Evolutionary conservation across 345 rosid genomes (phyloP), one percentile per base, ranked within the genome.

Genomic region (Balakata baccata): DNA sequence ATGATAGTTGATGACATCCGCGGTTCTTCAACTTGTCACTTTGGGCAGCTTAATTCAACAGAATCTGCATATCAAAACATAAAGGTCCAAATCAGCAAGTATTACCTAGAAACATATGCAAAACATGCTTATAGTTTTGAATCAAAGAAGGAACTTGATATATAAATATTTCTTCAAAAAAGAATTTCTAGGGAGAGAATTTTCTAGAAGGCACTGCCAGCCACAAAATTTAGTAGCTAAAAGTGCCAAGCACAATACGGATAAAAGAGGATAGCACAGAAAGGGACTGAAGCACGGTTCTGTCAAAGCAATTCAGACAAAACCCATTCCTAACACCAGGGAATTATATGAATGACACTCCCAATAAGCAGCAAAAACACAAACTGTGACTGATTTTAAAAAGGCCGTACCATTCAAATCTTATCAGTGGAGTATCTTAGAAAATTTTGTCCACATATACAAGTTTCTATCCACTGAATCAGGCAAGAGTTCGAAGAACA

Each of bases 401-500:
- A 61, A 37, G 5, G 20, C 11, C 5, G 11, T 13, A 34, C 20
- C 20, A 37, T 61, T 61, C 22, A 17, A 16, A 37, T 16, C 7
- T 43, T 43, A 43, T 43, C 47, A 43, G 47, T 6, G 47, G 10
- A n/a, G n/a, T n/a, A n/a, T n/a, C n/a, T n/a, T n/a, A n/a, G n/a
- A n/a, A n/a, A n/a, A n/a, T n/a, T n/a, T n/a, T n/a, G n/a, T n/a
- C n/a, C n/a, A n/a, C n/a, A n/a, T 52, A 8, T 29, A 52, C 29
- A 3, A 52, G 2, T 18, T 16, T 50, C 13, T n/a, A 54, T 7
- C 34, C 43, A 7, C 22, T 23, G 13, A 7, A 50, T 6, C 57
- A 67, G 39, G 43, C 57, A 67, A 50, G 45, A 67, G 58, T 67
- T 50, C 13, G 13, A 66, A 66, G 58, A 52, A 68, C 37, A 22